Conservation (phyloP, 768 basidiomycete species). For the Naganishia friedmannii region DNA sequence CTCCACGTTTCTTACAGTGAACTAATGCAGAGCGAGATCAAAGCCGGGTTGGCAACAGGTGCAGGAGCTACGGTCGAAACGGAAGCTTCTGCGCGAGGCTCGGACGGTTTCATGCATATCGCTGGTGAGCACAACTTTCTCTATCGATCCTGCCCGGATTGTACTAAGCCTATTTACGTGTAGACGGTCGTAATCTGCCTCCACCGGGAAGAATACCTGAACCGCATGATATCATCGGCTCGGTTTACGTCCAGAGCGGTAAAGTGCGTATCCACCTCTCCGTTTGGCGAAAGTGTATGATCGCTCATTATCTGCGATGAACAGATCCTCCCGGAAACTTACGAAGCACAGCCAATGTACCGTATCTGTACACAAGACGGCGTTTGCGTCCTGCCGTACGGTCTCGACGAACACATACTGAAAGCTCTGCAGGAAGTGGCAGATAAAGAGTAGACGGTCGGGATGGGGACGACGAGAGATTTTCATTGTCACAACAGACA, state of each 20-base stretch:
- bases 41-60: constrained; percentile 35
- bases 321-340: constrained; percentile 47
- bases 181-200: constrained; percentile 47
- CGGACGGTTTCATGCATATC: constrained; percentile 51
- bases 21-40: constrained; percentile 39
- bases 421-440: constrained; percentile 20
- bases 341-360: constrained; percentile 49
- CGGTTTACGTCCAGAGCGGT: constrained; percentile 47
- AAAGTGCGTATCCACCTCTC: constrained; percentile 36
- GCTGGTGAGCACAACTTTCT: constrained; percentile 37
- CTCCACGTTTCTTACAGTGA: background rate
- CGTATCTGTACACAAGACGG: constrained; percentile 47
- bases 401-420: constrained; percentile 44
- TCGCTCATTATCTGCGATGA: background rate
- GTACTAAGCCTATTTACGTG: background rate
- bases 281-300: background rate
- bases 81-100: constrained; percentile 45
- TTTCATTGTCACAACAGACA: background rate
- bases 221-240: constrained; percentile 50
- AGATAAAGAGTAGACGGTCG: constrained; percentile 1
- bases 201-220: constrained; percentile 50
- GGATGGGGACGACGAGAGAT: background rate
- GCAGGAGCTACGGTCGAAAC: constrained; percentile 38
- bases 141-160: background rate
- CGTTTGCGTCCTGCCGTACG: constrained; percentile 42